Evolutionary conservation across 495 filamentous ascomycete genomes (phyloP), one percentile per base, ranked within the genome.

Genomic region (Evernia prunastri): DNA sequence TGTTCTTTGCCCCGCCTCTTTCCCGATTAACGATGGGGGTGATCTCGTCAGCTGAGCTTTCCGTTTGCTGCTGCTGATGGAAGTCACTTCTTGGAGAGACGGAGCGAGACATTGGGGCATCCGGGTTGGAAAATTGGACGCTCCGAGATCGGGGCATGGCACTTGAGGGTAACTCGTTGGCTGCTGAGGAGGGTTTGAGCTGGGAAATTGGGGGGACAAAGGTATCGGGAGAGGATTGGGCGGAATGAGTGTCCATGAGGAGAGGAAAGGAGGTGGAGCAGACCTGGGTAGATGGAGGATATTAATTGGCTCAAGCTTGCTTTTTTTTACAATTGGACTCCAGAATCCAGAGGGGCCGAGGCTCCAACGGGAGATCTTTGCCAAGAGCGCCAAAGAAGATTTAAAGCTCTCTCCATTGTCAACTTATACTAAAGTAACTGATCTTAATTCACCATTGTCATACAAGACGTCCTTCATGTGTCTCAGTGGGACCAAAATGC

Each of bases 1-100:
- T 66, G 37, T 66, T 59, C 49, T 37, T 58, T 18, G 64, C 51
- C 12, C 18, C 51, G 33, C 67, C 66, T 31, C 70, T 60, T 33
- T 68, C 68, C n/a, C 60, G 37, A n/a, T 54, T 53, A 29, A 70
- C 61, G 13, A 74, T 74, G 7, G 72, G 68, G 20, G 72, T 74
- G 33, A 67, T 71, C 60, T 74, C 72, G 36, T 74, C 72, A 15
- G 67, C 63, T 13, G 69, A 69, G 35, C 49, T 64, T 35, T 69
- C 67, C 6, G 58, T 61, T 47, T 60, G 58, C 37, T 58, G 61
- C 37, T 60, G 56, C 39, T 62, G 64, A 10, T 43, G 60, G 37
- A 8, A 17, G 33, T 49, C 29, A 29, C 45, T 62, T 25, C 35
- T 49, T 37, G 59, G 64, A 11, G 58, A 57, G 40, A 47, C 15